Base-by-base conservation (phyloP, 345 rosid species). In the Salix suchowensis region DNA sequence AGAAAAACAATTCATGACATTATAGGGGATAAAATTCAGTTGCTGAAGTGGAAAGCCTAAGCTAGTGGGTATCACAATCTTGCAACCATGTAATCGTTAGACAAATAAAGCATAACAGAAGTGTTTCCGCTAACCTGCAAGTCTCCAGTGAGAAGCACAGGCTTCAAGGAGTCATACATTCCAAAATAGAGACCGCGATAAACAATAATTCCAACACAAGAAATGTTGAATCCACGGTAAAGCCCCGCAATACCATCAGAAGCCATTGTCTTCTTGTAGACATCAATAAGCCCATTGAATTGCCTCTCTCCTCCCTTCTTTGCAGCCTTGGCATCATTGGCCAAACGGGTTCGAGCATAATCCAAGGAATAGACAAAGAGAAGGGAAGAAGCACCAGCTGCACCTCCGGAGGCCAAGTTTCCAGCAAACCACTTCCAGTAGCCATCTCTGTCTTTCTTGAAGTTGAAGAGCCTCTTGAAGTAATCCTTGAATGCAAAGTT, bases 401-500 rank as follows among this genome's bases (percentile, higher is more conserved):
- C 82, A 74, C 82, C 82, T 42, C 82, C 82, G 1, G 82, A 79
- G 34, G 70, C 82, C 77, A 79, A 61, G 82, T 79, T 79, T 60
- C 82, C 82, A 46, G 74, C 82, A 79, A 79, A 79, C 82, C 82
- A 79, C 37, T 79, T 79, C 82, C 82, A 79, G 74, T 79, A 79
- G 1, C 82, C 82, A 62, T 79, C 80, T 36, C 1, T 83, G 48
- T 83, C 85, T 67, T 83, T 83, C 85, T 83, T 83, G 60, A 83
- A 83, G 85, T 83, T 83, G 72, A 83, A 83, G 48, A 83, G 80
- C 67, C 85, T 76, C 83, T 83, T 83, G 80, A 83, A 83, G 80
- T 83, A 83, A 76, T 83, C 85, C 50, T 83, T 83, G 80, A 83
- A 83, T 28, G 85, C 85, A 79, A 83, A 83, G 80, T 83, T 82